These are phyloP conservation scores for Opeltia flavorubescens DNA, from an alignment of 495 filamentous ascomycete species.

Conservation along the genomic window DNA sequence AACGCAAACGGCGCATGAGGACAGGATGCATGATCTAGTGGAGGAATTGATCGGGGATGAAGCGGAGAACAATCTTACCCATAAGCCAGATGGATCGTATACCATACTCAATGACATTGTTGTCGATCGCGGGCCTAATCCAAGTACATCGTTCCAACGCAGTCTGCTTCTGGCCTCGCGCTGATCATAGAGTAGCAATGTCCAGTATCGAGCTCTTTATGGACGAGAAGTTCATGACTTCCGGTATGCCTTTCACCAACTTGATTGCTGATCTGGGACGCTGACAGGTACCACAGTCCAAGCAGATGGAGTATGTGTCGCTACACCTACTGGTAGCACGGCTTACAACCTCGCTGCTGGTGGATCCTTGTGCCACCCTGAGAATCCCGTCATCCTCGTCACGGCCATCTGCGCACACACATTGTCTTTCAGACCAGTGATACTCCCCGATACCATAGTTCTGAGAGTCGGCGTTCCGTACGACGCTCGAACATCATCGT, in stretches of 20 bases:
- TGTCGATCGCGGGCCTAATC: conserved; percentile 81
- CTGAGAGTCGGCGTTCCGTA: conserved; percentile 86
- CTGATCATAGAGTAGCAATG: conserved; percentile 9
- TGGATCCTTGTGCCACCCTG: conserved; percentile 87
- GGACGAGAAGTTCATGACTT: not conserved
- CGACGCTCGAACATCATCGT: conserved; percentile 72
- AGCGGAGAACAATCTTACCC: conserved; percentile 63
- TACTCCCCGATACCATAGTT: conserved; percentile 89
- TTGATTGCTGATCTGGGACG: conserved; percentile 93
- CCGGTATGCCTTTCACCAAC: conserved; percentile 71
- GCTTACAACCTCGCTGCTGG: conserved; percentile 96
- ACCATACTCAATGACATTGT: conserved; percentile 91
- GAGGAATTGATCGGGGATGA: conserved; percentile 81
- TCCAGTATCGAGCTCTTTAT: conserved; percentile 16
- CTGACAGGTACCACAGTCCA: conserved; percentile 76
- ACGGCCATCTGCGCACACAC: conserved; percentile 96
- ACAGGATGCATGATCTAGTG: conserved; percentile 52
- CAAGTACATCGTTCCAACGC: conserved; percentile 44
- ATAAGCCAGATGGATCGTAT: conserved; percentile 63
- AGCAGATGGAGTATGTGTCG: conserved; percentile 80
- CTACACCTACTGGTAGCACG: conserved; percentile 85
- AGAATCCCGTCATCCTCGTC: conserved; percentile 91
- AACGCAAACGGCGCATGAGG: conserved; percentile 35
- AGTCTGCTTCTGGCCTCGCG: conserved; percentile 6
- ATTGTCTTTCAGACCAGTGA: conserved; percentile 86